Evolutionary conservation across 2,329 filamentous ascomycete species (phyloP).

Genomic region (Exserohilum turcica): DNA sequence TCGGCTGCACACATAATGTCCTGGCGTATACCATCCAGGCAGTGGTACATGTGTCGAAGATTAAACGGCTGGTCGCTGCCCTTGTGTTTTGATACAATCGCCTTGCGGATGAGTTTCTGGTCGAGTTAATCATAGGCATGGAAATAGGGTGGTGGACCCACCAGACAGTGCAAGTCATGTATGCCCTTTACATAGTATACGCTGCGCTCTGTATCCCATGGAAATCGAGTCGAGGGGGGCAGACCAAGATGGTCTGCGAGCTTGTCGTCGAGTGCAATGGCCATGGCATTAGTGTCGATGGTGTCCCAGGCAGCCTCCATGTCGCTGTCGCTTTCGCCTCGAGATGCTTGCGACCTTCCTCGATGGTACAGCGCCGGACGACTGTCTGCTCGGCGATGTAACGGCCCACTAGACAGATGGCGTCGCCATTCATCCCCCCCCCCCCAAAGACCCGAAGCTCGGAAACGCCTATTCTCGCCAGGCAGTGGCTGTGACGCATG

Average conservation of each 20-base stretch:
- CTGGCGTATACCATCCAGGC: conserved; percentile 42
- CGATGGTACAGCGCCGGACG: conserved; percentile 21
- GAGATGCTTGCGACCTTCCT: conserved; percentile 32
- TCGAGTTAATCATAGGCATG: neutral
- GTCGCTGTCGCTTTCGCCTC: conserved; percentile 27
- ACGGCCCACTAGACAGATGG: conserved; percentile 15
- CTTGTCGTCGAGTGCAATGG: conserved; percentile 38
- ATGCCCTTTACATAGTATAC: conserved; percentile 45
- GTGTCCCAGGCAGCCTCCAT: conserved; percentile 43
- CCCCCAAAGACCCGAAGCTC: no score
- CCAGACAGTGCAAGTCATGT: conserved; percentile 45
- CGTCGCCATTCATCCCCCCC: conserved; percentile 29
- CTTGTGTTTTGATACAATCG: conserved; percentile 38
- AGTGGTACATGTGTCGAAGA: conserved; percentile 41
- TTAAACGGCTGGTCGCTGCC: conserved; percentile 29
- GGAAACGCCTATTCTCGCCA: conserved; percentile 14
- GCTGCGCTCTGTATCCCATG: conserved; percentile 44
- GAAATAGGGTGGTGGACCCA: conserved; percentile 7
- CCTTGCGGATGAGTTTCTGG: conserved; percentile 44
- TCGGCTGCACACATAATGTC: conserved; percentile 45
- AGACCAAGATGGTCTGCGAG: conserved; percentile 32
- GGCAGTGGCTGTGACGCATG: conserved; percentile 11
- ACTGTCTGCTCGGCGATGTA: conserved; percentile 17
- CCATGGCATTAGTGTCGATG: conserved; percentile 41
- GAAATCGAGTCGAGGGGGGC: conserved; percentile 35